These are phyloP conservation scores for Phytophthora pistaciae DNA, from an alignment of 352 stramenopile species.

Conservation along the genomic window DNA sequence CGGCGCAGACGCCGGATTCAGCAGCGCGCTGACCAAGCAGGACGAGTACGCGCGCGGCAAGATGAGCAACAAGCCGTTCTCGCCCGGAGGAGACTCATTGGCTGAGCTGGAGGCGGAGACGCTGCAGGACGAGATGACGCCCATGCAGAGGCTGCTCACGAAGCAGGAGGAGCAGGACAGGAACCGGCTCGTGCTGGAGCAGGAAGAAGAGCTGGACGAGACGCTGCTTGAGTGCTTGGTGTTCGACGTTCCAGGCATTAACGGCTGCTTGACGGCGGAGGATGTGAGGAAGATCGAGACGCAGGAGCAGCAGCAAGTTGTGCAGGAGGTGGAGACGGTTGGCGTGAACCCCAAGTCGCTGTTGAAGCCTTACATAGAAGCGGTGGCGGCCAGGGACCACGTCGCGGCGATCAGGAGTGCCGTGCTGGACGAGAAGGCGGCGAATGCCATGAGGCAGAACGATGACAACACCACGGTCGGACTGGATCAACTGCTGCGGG, in stretches of 20 bases:
- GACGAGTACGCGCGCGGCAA: conserved; percentile 84
- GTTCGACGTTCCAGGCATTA: conserved; percentile 60
- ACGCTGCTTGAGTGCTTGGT: conserved; percentile 52
- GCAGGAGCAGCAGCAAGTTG: conserved; percentile 7
- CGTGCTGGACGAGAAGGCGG: conserved; percentile 74
- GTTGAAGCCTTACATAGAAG: conserved; percentile 77
- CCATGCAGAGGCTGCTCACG: conserved; percentile 25
- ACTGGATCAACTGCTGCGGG: conserved; percentile 73
- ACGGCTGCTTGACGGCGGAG: conserved; percentile 56
- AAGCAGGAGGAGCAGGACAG: conserved; percentile 45
- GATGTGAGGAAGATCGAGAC: conserved; percentile 50
- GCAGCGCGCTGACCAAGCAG: conserved; percentile 74
- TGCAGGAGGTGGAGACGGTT: conserved; percentile 39
- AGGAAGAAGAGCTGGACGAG: conserved; percentile 33
- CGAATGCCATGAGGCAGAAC: conserved; percentile 58
- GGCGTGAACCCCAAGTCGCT: conserved; percentile 63
- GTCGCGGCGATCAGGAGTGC: conserved; percentile 61
- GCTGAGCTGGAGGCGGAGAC: conserved; percentile 24
- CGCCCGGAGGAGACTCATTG: conserved; percentile 70
- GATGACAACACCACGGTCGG: conserved; percentile 64
- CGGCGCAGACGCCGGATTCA: conserved; percentile 59
- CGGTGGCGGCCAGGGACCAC: conserved; percentile 59
- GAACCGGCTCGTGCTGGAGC: conserved; percentile 48
- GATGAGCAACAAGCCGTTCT: conserved; percentile 83
- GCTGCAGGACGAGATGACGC: conserved; percentile 1